Evolutionary conservation across 1,284 basidiomycete species (phyloP).

Genomic region (Tausonia pullulans): DNA sequence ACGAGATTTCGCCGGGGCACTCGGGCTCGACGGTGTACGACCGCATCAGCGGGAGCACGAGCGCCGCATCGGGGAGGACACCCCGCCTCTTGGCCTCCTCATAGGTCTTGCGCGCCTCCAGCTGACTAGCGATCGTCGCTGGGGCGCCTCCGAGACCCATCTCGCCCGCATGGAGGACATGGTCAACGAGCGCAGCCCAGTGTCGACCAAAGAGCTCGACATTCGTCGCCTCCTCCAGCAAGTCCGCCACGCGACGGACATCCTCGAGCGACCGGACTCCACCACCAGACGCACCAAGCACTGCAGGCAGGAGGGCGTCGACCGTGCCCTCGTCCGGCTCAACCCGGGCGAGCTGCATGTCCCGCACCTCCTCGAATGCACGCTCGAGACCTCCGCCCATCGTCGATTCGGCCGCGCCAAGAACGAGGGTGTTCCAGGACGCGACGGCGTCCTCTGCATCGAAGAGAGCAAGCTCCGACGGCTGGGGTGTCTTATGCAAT

Average conservation of each 20-base stretch:
- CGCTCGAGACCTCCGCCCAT: not conserved
- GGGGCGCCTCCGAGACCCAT: not conserved
- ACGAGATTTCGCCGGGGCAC: not conserved
- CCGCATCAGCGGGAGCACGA: conserved; percentile 5
- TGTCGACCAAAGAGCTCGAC: not conserved
- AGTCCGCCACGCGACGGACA: not conserved
- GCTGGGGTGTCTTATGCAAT: not conserved
- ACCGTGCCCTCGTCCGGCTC: conserved; percentile 4
- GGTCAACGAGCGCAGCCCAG: conserved; percentile 6
- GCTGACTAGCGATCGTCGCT: not conserved
- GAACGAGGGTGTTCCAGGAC: conserved; percentile 3
- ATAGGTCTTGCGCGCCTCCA: conserved; percentile 3
- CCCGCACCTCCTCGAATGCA: not conserved
- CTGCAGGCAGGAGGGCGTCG: not conserved
- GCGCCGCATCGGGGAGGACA: not conserved
- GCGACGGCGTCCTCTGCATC: not conserved
- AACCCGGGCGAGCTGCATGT: conserved; percentile 2
- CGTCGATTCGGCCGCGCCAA: not conserved
- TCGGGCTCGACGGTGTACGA: not conserved
- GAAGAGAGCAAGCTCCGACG: not conserved
- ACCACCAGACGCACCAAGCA: not conserved
- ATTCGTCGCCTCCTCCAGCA: conserved; percentile 1
- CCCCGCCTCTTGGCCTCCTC: not conserved
- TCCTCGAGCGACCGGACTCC: not conserved
- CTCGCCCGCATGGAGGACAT: not conserved